Conservation (phyloP, 176 grass and related monocot genomes). For the Carex pumila region DNA sequence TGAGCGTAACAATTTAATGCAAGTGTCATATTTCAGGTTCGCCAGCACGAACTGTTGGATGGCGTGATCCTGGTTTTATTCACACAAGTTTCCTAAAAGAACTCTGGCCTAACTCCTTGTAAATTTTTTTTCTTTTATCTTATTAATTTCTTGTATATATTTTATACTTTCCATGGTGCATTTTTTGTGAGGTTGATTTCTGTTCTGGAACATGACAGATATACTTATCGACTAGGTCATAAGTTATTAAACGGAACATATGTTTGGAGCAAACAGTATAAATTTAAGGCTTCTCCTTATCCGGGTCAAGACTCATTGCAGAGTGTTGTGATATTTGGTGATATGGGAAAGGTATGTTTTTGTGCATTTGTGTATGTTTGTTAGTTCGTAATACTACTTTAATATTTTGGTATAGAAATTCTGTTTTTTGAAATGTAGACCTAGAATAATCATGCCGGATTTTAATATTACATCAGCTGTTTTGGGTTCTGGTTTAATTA, state of each 20-base stretch:
- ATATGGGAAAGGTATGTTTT: slow-evolving; percentile 79
- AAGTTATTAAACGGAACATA: slow-evolving; percentile 44
- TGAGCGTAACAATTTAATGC: background rate
- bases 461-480: background rate
- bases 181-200: background rate
- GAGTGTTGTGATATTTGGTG: slow-evolving; percentile 75
- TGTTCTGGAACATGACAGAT: slow-evolving; percentile 33
- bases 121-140: slow-evolving; percentile 13
- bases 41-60: slow-evolving; percentile 77
- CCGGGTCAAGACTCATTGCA: slow-evolving; percentile 81
- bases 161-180: background rate
- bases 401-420: background rate
- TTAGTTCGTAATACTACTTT: background rate
- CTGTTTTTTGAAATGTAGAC: background rate
- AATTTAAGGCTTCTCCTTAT: slow-evolving; percentile 76
- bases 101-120: slow-evolving; percentile 73
- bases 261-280: slow-evolving; percentile 66
- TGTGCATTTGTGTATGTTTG: background rate
- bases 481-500: background rate
- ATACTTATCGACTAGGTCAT: slow-evolving; percentile 71
- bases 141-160: background rate
- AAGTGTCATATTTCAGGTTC: slow-evolving; percentile 35
- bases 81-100: slow-evolving; percentile 91
- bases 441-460: background rate
- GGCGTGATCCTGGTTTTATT: slow-evolving; percentile 91